Evolutionary conservation across 805 yeast species (phyloP), one percentile per base, ranked within the genome.

Genomic region (Ogataea salicorniae): DNA sequence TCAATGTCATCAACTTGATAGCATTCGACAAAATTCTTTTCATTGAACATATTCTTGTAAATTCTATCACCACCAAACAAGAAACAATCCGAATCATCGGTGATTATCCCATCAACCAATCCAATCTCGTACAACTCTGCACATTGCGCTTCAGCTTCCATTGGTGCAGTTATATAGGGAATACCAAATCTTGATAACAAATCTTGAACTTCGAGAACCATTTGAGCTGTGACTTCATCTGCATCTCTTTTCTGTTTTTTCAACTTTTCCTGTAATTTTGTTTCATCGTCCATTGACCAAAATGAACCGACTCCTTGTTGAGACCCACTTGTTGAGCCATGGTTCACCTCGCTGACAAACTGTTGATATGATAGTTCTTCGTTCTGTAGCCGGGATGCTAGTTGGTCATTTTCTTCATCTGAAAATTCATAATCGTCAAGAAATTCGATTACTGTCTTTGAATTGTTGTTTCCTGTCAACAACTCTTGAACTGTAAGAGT

Each of bases 111-210:
- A 65, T 94, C 98, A 4, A 92, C 97, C 17, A 94, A 70, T 0
- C 77, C 79, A 20, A 90, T 64, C n/a, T 66, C 60, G 37, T 80
- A 65, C 6, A 94, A 67, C 54, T 84, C 87, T 0, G 96, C 97
- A 68, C 99, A 94, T 60, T 94, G 99, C 0, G 99, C 98, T 68
- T 94, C 99, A 1, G 99, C 99, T 67, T 94, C 99, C 91, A 89
- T 89, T 1, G 99, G 99, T 0, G 99, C 97, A 0, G 96, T 87
- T 9, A 94, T 77, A 55, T 80, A 94, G 0, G 99, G 99, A 5
- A 94, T 86, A 1, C 99, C 99, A 72, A 94, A 94, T 46, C 92
- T 68, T 29, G 85, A 77, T 8, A 94, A 70, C 38, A 94, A 71
- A 52, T 90, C 96, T 66, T 94, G 97, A 17, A 95, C 94, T 61